These are phyloP conservation scores for Phytomonas sp. DNA, from an alignment of 208 protist species.

Conservation along the genomic window DNA sequence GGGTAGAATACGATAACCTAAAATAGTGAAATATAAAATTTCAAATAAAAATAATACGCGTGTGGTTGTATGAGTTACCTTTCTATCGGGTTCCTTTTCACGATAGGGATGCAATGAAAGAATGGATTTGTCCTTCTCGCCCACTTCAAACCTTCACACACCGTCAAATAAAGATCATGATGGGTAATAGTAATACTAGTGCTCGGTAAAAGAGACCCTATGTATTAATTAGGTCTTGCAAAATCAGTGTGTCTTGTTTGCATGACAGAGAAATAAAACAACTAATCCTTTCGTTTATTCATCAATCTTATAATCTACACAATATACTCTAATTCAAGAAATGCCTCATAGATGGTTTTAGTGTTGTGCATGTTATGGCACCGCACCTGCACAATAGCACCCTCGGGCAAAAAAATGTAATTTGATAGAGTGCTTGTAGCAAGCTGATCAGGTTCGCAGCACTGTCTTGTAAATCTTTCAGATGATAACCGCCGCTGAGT, in stretches of 20 bases:
- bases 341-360: constrained; percentile 27
- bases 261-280: not conserved
- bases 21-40: not conserved
- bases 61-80: not conserved
- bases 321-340: constrained; percentile 50
- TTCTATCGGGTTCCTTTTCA: not conserved
- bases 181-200: not conserved
- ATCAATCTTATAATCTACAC: constrained; percentile 13
- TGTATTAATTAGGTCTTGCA: not conserved
- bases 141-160: not conserved
- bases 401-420: constrained; percentile 33
- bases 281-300: not conserved
- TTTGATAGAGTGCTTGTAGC: constrained; percentile 35
- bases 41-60: not conserved
- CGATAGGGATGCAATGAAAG: not conserved
- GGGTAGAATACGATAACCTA: not conserved
- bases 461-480: constrained; percentile 10
- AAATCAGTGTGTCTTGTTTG: not conserved
- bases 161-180: not conserved
- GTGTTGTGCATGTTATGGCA: constrained; percentile 23
- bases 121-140: not conserved
- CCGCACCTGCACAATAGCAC: constrained; percentile 30
- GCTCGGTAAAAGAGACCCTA: not conserved
- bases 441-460: constrained; percentile 28
- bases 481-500: not conserved